Evolutionary conservation across 2,329 filamentous ascomycete species (phyloP).

Genomic region (Ceratocystiopsis sp.): DNA sequence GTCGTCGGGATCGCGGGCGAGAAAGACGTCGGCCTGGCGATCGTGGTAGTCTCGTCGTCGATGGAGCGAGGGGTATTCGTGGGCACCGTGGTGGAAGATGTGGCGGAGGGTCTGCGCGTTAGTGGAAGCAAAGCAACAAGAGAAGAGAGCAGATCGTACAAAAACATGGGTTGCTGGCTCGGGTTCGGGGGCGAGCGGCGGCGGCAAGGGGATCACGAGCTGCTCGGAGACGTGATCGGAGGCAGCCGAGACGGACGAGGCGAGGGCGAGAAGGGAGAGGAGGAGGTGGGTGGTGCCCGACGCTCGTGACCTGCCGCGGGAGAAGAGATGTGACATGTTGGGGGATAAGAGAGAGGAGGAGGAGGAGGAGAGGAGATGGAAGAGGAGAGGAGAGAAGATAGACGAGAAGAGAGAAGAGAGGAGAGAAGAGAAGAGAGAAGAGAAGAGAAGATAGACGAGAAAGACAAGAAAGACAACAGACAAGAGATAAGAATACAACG

Average conservation of each 20-base stretch:
- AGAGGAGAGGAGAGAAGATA: slow-evolving; percentile 1
- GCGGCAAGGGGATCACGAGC: slow-evolving; percentile 24
- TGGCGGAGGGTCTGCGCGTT: slow-evolving; percentile 51
- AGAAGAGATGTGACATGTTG: slow-evolving; percentile 9
- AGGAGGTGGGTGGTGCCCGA: slow-evolving; percentile 48
- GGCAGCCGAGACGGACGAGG: slow-evolving; percentile 20
- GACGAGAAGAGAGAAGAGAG: neutral
- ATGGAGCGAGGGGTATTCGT: slow-evolving; percentile 62
- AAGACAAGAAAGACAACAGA: neutral
- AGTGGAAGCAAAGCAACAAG: neutral
- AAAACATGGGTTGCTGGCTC: slow-evolving; percentile 39
- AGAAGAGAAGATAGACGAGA: neutral
- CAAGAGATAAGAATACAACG: too few relatives aligned
- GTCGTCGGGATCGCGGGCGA: too few relatives aligned
- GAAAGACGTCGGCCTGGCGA: slow-evolving; percentile 41
- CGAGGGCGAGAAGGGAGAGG: slow-evolving; percentile 49
- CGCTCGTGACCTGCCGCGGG: slow-evolving; percentile 10
- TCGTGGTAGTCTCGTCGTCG: slow-evolving; percentile 52
- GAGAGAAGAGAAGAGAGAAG: neutral
- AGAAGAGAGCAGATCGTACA: slow-evolving; percentile 16
- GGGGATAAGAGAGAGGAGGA: too few relatives aligned
- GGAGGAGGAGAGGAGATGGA: slow-evolving; percentile 8
- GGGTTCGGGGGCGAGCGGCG: slow-evolving; percentile 24
- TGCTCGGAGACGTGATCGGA: slow-evolving; percentile 20
- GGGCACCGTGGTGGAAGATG: slow-evolving; percentile 80